Conservation (phyloP, 2,329 filamentous ascomycete species). For the Colletotrichum lindemuthianum region DNA sequence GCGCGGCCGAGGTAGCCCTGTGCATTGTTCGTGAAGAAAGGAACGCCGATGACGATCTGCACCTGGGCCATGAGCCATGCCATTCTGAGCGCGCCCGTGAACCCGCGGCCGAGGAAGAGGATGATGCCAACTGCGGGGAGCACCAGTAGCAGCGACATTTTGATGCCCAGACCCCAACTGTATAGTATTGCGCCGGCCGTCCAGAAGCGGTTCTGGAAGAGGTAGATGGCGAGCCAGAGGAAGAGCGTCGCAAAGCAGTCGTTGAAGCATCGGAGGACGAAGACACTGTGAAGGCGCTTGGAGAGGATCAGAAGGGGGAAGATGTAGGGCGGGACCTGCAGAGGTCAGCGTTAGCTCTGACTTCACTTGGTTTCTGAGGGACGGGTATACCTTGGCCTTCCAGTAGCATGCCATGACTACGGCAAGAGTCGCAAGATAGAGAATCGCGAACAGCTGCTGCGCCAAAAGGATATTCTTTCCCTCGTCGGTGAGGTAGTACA, state of each 20-base stretch:
- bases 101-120: slow-evolving; percentile 78
- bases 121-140: slow-evolving; percentile 84
- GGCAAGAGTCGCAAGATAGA: slow-evolving; percentile 81
- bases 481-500: slow-evolving; percentile 81
- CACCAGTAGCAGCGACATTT: slow-evolving; percentile 90
- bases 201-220: slow-evolving; percentile 81
- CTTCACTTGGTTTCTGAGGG: neutral
- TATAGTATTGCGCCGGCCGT: slow-evolving; percentile 77
- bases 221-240: slow-evolving; percentile 83
- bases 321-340: slow-evolving; percentile 83
- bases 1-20: slow-evolving; percentile 81
- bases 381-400: slow-evolving; percentile 68
- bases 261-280: slow-evolving; percentile 92
- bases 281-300: slow-evolving; percentile 94
- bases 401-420: slow-evolving; percentile 87
- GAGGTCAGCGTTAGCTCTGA: slow-evolving; percentile 13
- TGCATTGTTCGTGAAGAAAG: slow-evolving; percentile 75
- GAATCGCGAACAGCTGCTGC: slow-evolving; percentile 82
- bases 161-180: slow-evolving; percentile 85
- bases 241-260: slow-evolving; percentile 89
- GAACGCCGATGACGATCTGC: slow-evolving; percentile 74
- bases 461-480: slow-evolving; percentile 81
- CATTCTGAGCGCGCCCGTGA: slow-evolving; percentile 72
- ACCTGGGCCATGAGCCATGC: slow-evolving; percentile 78
- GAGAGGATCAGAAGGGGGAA: slow-evolving; percentile 87